Evolutionary conservation across 305 asterid genomes (phyloP).

Genomic region (Ruellia speciosa): DNA sequence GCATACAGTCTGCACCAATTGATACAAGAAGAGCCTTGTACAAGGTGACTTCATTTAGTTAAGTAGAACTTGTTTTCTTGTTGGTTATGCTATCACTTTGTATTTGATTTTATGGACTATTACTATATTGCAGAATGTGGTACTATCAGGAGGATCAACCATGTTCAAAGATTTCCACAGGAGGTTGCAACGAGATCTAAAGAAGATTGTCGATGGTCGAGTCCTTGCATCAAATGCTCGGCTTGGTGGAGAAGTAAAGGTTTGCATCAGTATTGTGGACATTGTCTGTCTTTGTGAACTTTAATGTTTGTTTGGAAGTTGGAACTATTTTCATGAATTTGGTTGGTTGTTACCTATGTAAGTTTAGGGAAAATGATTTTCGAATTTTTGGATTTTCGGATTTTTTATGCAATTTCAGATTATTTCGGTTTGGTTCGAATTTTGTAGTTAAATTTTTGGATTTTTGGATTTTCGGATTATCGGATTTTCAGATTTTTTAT

Average conservation of each 20-base stretch:
- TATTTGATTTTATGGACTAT: neutral
- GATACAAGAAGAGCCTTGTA: constrained; percentile 95
- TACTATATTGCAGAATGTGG: constrained; percentile 53
- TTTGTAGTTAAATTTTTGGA: no score
- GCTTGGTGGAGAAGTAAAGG: constrained; percentile 61
- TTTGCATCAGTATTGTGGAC: constrained; percentile 33
- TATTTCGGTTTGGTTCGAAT: no score
- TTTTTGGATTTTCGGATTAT: no score
- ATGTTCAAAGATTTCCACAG: constrained; percentile 87
- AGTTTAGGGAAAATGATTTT: no score
- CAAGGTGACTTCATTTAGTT: constrained; percentile 40
- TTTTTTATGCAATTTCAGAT: no score
- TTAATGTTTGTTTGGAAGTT: no score
- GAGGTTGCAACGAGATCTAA: constrained; percentile 81
- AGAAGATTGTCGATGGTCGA: constrained; percentile 80
- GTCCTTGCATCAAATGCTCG: constrained; percentile 57
- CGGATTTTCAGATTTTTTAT: no score
- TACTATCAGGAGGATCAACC: constrained; percentile 92
- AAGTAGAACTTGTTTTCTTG: neutral
- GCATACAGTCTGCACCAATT: constrained; percentile 94
- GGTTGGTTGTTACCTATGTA: no score
- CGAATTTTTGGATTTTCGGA: no score
- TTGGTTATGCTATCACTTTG: neutral
- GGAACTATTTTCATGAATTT: no score
- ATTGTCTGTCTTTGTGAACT: no score